Percentiles rank a stretch among this genome's conserved stretches.
Evolutionary conservation across 805 yeast genomes (phyloP).

Genomic region (Alloascoidea hylecoeti): DNA sequence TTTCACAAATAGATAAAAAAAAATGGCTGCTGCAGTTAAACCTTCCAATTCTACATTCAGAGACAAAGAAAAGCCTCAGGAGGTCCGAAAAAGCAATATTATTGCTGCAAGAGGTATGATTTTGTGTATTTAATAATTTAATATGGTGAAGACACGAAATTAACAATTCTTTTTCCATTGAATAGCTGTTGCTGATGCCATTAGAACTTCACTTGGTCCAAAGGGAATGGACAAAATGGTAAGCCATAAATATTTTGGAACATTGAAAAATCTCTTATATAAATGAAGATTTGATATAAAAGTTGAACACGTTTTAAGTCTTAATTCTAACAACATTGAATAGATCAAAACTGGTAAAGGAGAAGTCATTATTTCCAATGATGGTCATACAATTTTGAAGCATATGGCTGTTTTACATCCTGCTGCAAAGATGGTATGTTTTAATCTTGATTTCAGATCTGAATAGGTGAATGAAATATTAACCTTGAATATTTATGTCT

Average conservation of each 20-base stretch:
- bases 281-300: constrained; percentile 1
- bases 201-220: constrained; percentile 92
- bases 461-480: constrained; percentile 1
- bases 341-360: constrained; percentile 78
- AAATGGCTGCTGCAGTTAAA: constrained; percentile 12
- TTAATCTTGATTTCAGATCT: not conserved
- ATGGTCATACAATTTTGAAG: constrained; percentile 91
- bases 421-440: constrained; percentile 76
- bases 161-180: too few relatives aligned
- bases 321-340: constrained; percentile 1
- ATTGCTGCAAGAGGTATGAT: constrained; percentile 59
- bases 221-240: constrained; percentile 98
- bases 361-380: constrained; percentile 89
- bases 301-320: not conserved
- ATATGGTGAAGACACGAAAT: too few relatives aligned
- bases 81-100: constrained; percentile 79
- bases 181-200: constrained; percentile 82
- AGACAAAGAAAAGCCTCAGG: constrained; percentile 90
- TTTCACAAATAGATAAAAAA: not conserved
- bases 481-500: not conserved
- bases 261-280: not conserved
- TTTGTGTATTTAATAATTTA: too few relatives aligned
- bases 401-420: constrained; percentile 99
- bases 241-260: constrained; percentile 1
- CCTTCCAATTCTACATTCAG: constrained; percentile 82